Conservation (phyloP, 192 early-diverging fungal species). For the Backusella liffmaniae region DNA sequence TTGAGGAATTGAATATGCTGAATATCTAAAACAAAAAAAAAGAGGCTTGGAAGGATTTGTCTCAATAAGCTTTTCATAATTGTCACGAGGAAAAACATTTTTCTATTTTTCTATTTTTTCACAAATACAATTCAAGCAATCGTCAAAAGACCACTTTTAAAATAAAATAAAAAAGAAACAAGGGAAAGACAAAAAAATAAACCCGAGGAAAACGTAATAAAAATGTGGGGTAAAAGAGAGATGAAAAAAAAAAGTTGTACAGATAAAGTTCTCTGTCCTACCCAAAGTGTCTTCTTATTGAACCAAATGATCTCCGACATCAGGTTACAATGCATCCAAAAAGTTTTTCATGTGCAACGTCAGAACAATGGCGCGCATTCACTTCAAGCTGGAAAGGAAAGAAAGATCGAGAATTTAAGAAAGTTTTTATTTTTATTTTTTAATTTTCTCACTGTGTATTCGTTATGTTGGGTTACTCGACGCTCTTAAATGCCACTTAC, state of each 20-base stretch:
- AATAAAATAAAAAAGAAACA: not conserved
- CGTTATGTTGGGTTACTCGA: not conserved
- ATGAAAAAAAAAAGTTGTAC: not conserved
- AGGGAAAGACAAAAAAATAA: not conserved
- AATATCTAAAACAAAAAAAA: too few species aligned
- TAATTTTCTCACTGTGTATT: not conserved
- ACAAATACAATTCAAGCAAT: not conserved
- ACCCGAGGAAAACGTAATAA: not conserved
- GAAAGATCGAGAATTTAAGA: not conserved
- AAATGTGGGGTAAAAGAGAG: not conserved
- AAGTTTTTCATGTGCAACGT: not conserved
- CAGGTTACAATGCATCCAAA: not conserved
- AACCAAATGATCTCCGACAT: not conserved
- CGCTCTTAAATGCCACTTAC: not conserved
- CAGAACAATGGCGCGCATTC: not conserved
- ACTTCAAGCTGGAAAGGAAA: conserved; percentile 2
- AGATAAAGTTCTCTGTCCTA: not conserved
- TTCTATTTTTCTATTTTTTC: not conserved
- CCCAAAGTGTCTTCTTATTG: not conserved
- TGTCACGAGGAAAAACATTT: not conserved
- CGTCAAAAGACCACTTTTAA: not conserved
- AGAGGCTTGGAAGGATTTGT: too few species aligned
- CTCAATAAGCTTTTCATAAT: too few species aligned
- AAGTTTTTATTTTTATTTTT: not conserved
- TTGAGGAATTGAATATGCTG: too few species aligned